Conservation (phyloP, 139 green algal genomes). For the Picochlorum sp. region DNA sequence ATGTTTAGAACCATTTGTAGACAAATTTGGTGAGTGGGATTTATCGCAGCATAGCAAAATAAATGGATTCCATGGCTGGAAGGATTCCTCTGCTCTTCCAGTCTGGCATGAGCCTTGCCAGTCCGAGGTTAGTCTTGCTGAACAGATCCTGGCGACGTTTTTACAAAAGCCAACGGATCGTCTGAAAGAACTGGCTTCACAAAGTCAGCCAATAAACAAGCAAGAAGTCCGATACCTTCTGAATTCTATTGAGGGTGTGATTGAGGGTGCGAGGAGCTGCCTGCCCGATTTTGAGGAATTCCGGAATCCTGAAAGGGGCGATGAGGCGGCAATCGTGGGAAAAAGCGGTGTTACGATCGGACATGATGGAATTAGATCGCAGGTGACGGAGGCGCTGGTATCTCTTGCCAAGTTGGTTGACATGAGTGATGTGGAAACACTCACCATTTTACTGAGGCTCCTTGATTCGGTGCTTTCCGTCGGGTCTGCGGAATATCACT, state of each 20-base stretch:
- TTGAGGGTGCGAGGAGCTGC: conserved; percentile 27
- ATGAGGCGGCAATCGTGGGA: background rate
- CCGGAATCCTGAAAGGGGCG: background rate
- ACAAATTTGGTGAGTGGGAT: conserved; percentile 15
- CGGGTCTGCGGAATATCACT: conserved; percentile 10
- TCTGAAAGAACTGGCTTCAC: conserved; percentile 5
- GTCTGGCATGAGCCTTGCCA: conserved; percentile 16
- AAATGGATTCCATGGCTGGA: conserved; percentile 18
- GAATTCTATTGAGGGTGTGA: conserved; percentile 29
- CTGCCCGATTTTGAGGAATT: conserved; percentile 26
- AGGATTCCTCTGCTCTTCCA: background rate
- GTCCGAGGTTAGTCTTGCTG: conserved; percentile 14
- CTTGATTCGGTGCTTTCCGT: background rate
- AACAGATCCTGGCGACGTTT: conserved; percentile 5
- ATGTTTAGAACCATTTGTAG: conserved; percentile 27
- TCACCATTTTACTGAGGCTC: background rate
- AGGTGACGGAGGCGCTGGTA: background rate
- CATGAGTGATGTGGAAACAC: conserved; percentile 8
- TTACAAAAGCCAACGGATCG: conserved; percentile 1
- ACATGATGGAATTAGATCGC: background rate
- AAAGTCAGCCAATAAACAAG: background rate
- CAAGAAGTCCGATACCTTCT: conserved; percentile 19
- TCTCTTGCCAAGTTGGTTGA: background rate
- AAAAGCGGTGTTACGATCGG: background rate
- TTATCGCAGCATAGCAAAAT: background rate